A percentile compares a stretch with the other conserved stretches of the same genome.
These are phyloP conservation scores for Suillus discolor DNA, from an alignment of 768 basidiomycete genomes.

Conservation along the genomic window DNA sequence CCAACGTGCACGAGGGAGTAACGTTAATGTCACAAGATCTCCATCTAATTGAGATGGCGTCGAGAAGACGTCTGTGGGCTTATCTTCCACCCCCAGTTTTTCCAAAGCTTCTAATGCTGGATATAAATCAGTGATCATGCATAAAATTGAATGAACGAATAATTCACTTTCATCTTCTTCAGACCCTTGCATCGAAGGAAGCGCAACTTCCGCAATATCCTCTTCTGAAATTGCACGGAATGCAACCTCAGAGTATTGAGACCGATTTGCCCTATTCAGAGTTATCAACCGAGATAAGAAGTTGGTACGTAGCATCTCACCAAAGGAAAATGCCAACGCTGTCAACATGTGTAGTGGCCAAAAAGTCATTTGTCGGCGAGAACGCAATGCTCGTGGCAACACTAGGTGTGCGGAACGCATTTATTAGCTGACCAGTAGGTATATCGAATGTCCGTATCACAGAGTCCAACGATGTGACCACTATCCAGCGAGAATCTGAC, in stretches of 20 bases:
- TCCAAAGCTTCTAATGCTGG: slow-evolving; percentile 74
- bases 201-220: slow-evolving; percentile 63
- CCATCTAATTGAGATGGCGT: slow-evolving; percentile 89
- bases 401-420: slow-evolving; percentile 86
- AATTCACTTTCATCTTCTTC: slow-evolving; percentile 77
- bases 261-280: slow-evolving; percentile 82
- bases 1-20: slow-evolving; percentile 92
- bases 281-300: slow-evolving; percentile 8
- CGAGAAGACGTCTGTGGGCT: slow-evolving; percentile 68
- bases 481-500: slow-evolving; percentile 92
- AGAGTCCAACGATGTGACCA: slow-evolving; percentile 86
- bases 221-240: slow-evolving; percentile 80
- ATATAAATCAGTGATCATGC: slow-evolving; percentile 13
- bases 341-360: slow-evolving; percentile 94
- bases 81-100: slow-evolving; percentile 61
- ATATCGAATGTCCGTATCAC: slow-evolving; percentile 94
- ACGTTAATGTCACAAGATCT: slow-evolving; percentile 90
- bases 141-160: background rate
- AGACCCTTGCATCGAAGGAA: slow-evolving; percentile 85
- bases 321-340: slow-evolving; percentile 96
- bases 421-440: slow-evolving; percentile 89
- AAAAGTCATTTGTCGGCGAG: slow-evolving; percentile 93
- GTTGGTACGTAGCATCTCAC: slow-evolving; percentile 40
- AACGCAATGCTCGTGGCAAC: slow-evolving; percentile 90
- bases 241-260: slow-evolving; percentile 87